Conservation (phyloP, 1,284 basidiomycete species). For the Malassezia yamatoensis region DNA sequence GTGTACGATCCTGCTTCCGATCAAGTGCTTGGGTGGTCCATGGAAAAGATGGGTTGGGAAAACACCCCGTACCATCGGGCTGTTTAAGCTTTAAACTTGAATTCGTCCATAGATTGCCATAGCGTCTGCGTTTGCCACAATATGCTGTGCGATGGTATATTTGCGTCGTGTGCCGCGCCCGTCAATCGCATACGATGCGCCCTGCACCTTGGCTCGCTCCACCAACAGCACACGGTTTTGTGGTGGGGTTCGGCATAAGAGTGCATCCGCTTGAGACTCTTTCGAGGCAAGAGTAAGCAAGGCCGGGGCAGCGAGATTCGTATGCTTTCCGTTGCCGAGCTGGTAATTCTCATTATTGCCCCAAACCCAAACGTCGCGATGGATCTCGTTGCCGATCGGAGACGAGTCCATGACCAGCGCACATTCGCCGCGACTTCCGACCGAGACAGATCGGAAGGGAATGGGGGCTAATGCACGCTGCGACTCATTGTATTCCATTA, state of each 20-base stretch:
- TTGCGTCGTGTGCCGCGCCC: background rate
- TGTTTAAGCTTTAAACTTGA: background rate
- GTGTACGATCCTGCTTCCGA: constrained; percentile 20
- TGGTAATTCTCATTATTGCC: constrained; percentile 46
- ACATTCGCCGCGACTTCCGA: constrained; percentile 60
- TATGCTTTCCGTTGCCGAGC: constrained; percentile 66
- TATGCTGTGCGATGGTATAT: constrained; percentile 6
- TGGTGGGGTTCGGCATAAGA: background rate
- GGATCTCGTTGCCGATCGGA: constrained; percentile 29
- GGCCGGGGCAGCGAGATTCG: constrained; percentile 62
- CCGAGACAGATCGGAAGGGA: constrained; percentile 59
- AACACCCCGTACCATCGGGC: background rate
- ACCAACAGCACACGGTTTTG: constrained; percentile 13
- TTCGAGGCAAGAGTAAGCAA: constrained; percentile 49
- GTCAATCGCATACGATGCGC: background rate
- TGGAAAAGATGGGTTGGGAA: constrained; percentile 34
- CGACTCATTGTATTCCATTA: constrained; percentile 52
- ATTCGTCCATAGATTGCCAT: constrained; percentile 12
- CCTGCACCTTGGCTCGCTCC: background rate
- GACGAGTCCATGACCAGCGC: constrained; percentile 38
- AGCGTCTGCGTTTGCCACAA: constrained; percentile 9
- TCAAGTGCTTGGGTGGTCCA: constrained; percentile 23
- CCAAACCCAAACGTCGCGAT: constrained; percentile 54
- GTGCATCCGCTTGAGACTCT: background rate
- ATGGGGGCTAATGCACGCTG: constrained; percentile 55